Conservation (phyloP, 2,329 filamentous ascomycete species). For the Penicillium psychrosexuale region DNA sequence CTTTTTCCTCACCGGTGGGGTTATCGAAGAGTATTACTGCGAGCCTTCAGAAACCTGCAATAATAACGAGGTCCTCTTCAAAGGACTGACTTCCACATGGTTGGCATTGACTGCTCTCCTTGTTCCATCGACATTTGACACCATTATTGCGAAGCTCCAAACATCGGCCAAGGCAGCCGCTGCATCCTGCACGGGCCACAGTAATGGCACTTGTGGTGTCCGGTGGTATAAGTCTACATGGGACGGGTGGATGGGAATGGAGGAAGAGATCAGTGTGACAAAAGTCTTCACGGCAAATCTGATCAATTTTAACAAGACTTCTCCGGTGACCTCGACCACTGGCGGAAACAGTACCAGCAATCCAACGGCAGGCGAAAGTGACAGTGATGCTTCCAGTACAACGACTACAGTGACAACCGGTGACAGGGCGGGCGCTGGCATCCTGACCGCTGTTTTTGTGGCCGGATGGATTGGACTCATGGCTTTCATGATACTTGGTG, state of each 20-base stretch:
- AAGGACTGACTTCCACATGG: constrained; percentile 68
- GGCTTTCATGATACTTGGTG: constrained; percentile 33
- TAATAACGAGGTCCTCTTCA: constrained; percentile 57
- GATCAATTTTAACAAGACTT: constrained; percentile 44
- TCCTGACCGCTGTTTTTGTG: constrained; percentile 36
- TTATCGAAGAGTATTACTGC: constrained; percentile 59
- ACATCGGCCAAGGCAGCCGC: constrained; percentile 60
- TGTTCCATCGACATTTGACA: constrained; percentile 57
- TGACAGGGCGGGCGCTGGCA: constrained; percentile 39
- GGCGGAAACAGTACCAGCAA: constrained; percentile 55
- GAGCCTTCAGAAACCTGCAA: constrained; percentile 61
- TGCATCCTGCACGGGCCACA: constrained; percentile 58
- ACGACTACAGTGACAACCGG: constrained; percentile 24
- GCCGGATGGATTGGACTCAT: constrained; percentile 30
- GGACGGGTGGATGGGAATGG: constrained; percentile 60
- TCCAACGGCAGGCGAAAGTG: constrained; percentile 33
- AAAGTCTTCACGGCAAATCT: constrained; percentile 62
- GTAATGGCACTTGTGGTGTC: constrained; percentile 61
- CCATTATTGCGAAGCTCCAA: constrained; percentile 57
- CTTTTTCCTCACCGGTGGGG: constrained; percentile 42
- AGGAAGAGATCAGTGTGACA: constrained; percentile 67
- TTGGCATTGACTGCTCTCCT: constrained; percentile 59
- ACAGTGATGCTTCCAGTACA: neutral
- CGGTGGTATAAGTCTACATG: constrained; percentile 57
- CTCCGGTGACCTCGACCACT: constrained; percentile 41